phyloP scores from a whole-genome alignment of 2,329 filamentous ascomycete genomes.

The Celoporthe dispersa region DNA sequence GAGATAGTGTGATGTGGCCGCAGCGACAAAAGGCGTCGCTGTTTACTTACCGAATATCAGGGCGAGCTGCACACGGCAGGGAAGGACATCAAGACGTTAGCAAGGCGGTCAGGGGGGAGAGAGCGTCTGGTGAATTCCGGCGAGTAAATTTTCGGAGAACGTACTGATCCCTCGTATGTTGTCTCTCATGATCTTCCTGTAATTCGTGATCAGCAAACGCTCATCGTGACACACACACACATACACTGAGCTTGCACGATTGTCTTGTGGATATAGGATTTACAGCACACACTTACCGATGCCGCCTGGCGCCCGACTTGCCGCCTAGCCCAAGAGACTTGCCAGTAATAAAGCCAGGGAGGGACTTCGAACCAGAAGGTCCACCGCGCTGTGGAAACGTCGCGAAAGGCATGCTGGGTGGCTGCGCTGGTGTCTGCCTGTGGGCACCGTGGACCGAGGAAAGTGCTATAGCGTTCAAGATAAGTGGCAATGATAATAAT shows the following conservation, averaged over 20 bases:
- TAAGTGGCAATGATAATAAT: background rate
- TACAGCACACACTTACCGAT: conserved; percentile 33
- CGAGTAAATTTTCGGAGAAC: conserved; percentile 33
- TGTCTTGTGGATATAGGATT: background rate
- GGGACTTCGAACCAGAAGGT: conserved; percentile 33
- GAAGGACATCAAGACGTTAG: conserved; percentile 2
- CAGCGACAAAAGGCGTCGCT: background rate
- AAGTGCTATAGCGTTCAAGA: background rate
- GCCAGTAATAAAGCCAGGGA: conserved; percentile 25
- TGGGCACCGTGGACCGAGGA: background rate
- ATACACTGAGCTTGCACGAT: background rate
- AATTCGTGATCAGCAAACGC: background rate
- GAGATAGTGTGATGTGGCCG: background rate
- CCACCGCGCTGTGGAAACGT: conserved; percentile 38
- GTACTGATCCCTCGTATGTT: conserved; percentile 56
- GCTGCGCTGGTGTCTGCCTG: background rate
- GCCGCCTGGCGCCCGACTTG: conserved; percentile 34
- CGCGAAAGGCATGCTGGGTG: conserved; percentile 36
- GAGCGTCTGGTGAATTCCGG: background rate
- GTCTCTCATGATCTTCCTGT: conserved; percentile 54
- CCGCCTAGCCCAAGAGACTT: conserved; percentile 33
- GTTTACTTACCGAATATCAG: conserved; percentile 29
- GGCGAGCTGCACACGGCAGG: conserved; percentile 22
- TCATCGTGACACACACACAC: background rate
- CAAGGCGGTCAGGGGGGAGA: background rate